Evolutionary conservation across 768 basidiomycete genomes (phyloP).

Genomic region (Porpolomopsis calyptriformis): DNA sequence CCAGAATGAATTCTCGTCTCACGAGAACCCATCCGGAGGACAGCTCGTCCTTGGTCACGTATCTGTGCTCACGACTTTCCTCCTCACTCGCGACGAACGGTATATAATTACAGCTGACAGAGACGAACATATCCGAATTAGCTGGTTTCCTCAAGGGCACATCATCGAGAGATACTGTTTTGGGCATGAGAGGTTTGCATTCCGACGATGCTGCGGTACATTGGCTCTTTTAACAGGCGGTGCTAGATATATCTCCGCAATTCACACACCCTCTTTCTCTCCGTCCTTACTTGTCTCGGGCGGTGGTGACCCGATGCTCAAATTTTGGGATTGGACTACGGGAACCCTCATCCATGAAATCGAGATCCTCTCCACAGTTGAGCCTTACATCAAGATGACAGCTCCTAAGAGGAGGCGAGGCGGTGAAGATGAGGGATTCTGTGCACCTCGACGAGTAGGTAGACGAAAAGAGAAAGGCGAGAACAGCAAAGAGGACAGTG

Average conservation of each 20-base stretch:
- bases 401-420: slow-evolving; percentile 23
- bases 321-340: slow-evolving; percentile 71
- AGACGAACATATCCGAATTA: slow-evolving; percentile 91
- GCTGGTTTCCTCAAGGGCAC: slow-evolving; percentile 80
- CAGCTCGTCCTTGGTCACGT: slow-evolving; percentile 77
- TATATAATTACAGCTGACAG: slow-evolving; percentile 85
- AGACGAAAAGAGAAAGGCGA: slow-evolving; percentile 5
- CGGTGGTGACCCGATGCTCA: slow-evolving; percentile 72
- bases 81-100: slow-evolving; percentile 55
- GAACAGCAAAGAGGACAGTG: slow-evolving; percentile 10
- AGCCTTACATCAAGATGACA: slow-evolving; percentile 38
- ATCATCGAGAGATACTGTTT: slow-evolving; percentile 81
- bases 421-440: slow-evolving; percentile 25
- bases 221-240: too few relatives aligned
- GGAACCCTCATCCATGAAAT: slow-evolving; percentile 48
- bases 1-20: slow-evolving; percentile 39
- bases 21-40: slow-evolving; percentile 62
- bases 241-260: slow-evolving; percentile 69
- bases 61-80: slow-evolving; percentile 68
- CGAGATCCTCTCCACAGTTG: slow-evolving; percentile 34
- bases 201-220: too few relatives aligned
- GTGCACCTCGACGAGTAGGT: slow-evolving; percentile 7
- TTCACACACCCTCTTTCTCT: slow-evolving; percentile 51
- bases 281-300: slow-evolving; percentile 61
- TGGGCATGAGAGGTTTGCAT: slow-evolving; percentile 66